Base-by-base conservation (phyloP, 1,284 basidiomycete genomes). In the Abortiporus biennis region DNA sequence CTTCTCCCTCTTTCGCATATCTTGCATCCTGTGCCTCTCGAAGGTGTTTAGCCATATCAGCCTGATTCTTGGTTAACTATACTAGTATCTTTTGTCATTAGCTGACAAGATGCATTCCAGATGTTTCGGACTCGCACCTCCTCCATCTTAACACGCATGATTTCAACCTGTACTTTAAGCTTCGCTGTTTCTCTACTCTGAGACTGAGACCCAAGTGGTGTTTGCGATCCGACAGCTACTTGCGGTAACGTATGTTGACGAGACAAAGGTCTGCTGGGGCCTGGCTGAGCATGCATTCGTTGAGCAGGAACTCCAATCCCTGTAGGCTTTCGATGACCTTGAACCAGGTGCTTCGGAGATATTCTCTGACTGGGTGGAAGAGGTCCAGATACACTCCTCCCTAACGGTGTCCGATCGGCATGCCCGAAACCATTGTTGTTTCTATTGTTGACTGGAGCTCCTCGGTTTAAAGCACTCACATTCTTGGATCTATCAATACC, bases 1-100 rank as follows among this genome's bases (percentile, higher is more conserved):
- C 78, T 59, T 85, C 80, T 8, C 81, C 81, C 38, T 78, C 76
- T 51, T 76, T 80, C 3, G 67, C 62, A 19, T 69, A 63, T 39
- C 67, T 71, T 9, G 58, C 62, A 43, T 74, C 67, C 29, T 64
- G 62, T 5, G 76, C 79, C 31, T 69, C 68, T 47, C 70, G 63
- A 16, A 79, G 51, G 4, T 66, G 66, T 31, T 56, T 51, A 48
- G 69, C 66, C 16, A 76, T 64, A 42, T 65, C 62, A 21, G 58
- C 51, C 47, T 81, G 75, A 43, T 71, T 62, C 53, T 66, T 60
- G 31, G 63, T 64, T 41, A 84, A 62, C 79, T 86, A 55, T 35
- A 42, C 24, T 48, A 30, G 11, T 13, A 36, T 32, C 19, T 15
- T 32, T 32, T 32, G 15, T 32, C 5, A 32, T 32, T 32, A 15